phyloP scores from a whole-genome alignment of 2,329 filamentous ascomycete genomes.

The Rachicladosporium sp. region DNA sequence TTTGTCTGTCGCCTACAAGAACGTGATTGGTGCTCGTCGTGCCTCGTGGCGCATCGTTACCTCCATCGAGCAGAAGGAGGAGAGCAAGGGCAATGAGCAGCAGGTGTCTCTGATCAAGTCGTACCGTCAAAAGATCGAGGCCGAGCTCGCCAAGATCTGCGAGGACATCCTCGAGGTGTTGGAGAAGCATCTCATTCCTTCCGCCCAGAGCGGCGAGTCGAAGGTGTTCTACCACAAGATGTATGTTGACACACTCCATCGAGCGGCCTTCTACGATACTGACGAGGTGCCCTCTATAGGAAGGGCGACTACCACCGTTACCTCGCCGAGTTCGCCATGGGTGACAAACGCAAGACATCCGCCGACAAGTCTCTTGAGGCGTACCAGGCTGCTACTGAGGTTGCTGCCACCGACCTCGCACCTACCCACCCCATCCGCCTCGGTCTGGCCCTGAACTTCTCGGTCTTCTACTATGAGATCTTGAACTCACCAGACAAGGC shows the following conservation, averaged over 20 bases:
- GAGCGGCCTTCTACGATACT: neutral
- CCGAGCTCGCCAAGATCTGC: constrained; percentile 93
- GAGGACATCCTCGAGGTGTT: constrained; percentile 93
- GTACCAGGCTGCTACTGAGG: constrained; percentile 89
- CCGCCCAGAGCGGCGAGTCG: constrained; percentile 88
- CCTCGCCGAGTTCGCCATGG: constrained; percentile 89
- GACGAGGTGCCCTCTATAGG: constrained; percentile 40
- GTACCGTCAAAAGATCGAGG: constrained; percentile 97
- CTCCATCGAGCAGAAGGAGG: constrained; percentile 98
- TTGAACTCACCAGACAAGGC: constrained; percentile 96
- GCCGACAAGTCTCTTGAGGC: constrained; percentile 91
- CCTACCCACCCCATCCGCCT: constrained; percentile 90
- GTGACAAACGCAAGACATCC: constrained; percentile 88
- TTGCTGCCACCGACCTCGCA: constrained; percentile 77
- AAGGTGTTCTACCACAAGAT: constrained; percentile 99
- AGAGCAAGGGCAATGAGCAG: constrained; percentile 91
- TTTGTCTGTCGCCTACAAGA: constrained; percentile 96
- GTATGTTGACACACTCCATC: constrained; percentile 37
- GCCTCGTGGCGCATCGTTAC: constrained; percentile 97
- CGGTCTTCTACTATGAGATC: constrained; percentile 99
- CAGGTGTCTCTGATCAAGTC: constrained; percentile 91
- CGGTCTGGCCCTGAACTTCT: constrained; percentile 88
- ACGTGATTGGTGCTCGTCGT: constrained; percentile 92
- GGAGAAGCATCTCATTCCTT: constrained; percentile 86
- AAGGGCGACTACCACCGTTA: constrained; percentile 99